phyloP scores from a whole-genome alignment of 2,329 filamentous ascomycete genomes.

The Cladophialophora psammophila region DNA sequence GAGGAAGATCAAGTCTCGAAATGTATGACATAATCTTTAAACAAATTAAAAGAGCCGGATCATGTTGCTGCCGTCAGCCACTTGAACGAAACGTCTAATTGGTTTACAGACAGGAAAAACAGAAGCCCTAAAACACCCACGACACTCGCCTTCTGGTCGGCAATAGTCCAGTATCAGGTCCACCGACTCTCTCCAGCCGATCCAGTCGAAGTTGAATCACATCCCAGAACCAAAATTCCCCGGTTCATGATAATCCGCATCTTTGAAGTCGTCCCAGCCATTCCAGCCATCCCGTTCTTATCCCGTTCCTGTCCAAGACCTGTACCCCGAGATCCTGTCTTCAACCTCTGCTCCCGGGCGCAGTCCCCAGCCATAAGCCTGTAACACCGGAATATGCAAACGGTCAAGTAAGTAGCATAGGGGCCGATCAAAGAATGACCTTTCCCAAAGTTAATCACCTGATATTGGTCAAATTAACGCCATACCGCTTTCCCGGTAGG shows the following conservation, averaged over 20 bases:
- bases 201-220: neutral
- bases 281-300: neutral
- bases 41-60: neutral
- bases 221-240: neutral
- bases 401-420: neutral
- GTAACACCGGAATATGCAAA: neutral
- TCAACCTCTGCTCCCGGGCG: neutral
- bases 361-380: neutral
- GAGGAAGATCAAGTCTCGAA: neutral
- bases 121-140: neutral
- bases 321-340: neutral
- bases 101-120: neutral
- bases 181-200: neutral
- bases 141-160: neutral
- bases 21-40: neutral
- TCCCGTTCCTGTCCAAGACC: conserved; percentile 1
- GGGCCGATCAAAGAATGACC: neutral
- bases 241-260: neutral
- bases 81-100: neutral
- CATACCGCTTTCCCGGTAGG: conserved; percentile 37
- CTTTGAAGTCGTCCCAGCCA: neutral
- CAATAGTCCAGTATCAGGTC: neutral
- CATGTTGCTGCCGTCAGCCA: neutral
- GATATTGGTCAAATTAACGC: conserved; percentile 29
- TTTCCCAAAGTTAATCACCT: neutral